Evolutionary conservation across 2,329 filamentous ascomycete species (phyloP), one percentile per base, ranked within the genome.

Genomic region (Teratosphaeriaceae sp.): DNA sequence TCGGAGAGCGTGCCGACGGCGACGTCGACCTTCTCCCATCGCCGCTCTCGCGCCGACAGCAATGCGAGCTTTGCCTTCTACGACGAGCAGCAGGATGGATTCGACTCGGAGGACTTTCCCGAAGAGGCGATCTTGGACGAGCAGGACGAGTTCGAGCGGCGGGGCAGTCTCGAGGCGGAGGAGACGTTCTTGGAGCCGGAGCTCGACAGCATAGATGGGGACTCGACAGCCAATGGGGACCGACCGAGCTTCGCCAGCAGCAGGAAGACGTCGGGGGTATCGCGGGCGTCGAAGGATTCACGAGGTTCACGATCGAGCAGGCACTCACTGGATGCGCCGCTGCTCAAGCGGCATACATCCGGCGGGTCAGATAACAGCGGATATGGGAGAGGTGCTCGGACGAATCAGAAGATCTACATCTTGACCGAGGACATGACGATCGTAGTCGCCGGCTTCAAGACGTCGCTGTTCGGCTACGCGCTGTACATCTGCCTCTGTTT

Each of bases 1-100:
- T 89, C 88, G 42, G 92, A 98, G 69, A 96, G 88, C 60, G 78
- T 98, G n/a, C 92, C 92, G 1, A 92, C 87, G 9, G 96, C 89
- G 60, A 76, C 89, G 26, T 88, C 88, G n/a, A 85, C 88, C 23
- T 98, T 98, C 62, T 82, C 81, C 37, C 89, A 95, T 65, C 85
- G 88, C 46, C 79, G 88, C 46, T 72, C 74, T 27, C 80, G 90
- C 56, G 82, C 87, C 53, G 86, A 89, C 58, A 97, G 90, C 12
- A 88, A 77, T 5, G 72, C 89, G 21, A 96, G 88, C 66, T 97
- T 96, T 64, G 81, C 88, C 1, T 96, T 88, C 65, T 94, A 92
- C 60, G 75, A n/a, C 43, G 83, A 87, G 47, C 79, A 86, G 48
- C 82, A 85, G 2, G 55, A 57, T 16, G 42, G 46, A 8, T 20